Conservation (phyloP, 2,329 filamentous ascomycete genomes). For the Fusarium sp. region DNA sequence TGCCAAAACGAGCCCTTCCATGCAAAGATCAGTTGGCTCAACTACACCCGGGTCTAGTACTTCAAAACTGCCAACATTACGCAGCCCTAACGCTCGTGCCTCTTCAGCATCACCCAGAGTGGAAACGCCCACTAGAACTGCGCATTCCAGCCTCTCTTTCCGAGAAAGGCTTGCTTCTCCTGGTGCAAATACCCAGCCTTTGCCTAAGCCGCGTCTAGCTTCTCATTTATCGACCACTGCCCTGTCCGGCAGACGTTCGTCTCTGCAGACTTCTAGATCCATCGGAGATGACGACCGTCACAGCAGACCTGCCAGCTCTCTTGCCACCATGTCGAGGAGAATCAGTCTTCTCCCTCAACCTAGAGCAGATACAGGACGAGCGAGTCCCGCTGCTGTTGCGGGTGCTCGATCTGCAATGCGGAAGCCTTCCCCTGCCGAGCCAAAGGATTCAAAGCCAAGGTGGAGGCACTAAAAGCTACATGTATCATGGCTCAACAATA, state of each 20-base stretch:
- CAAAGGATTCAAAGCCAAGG: conserved; percentile 59
- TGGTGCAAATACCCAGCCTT: conserved; percentile 59
- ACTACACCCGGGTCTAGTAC: conserved; percentile 54
- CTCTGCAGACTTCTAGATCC: conserved; percentile 61
- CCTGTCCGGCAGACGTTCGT: conserved; percentile 62
- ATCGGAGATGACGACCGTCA: conserved; percentile 46
- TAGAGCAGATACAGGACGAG: conserved; percentile 56
- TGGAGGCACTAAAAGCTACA: conserved; percentile 56
- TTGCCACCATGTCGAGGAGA: conserved; percentile 61
- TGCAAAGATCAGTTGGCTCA: conserved; percentile 56
- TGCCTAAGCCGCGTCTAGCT: conserved; percentile 58
- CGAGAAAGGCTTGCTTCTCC: conserved; percentile 64
- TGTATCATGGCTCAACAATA: conserved; percentile 7
- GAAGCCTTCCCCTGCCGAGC: conserved; percentile 44
- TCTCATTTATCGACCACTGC: conserved; percentile 58
- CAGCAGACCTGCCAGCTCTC: conserved; percentile 66
- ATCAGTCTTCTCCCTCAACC: conserved; percentile 66
- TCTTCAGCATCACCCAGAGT: conserved; percentile 60
- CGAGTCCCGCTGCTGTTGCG: conserved; percentile 60
- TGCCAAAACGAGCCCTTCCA: conserved; percentile 57
- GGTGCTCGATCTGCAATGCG: conserved; percentile 55
- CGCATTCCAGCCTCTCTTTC: conserved; percentile 61
- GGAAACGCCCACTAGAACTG: conserved; percentile 58
- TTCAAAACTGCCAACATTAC: conserved; percentile 62
- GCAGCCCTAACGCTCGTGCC: conserved; percentile 60